These are phyloP conservation scores for Arachnomyces sp. DNA, from an alignment of 2,329 filamentous ascomycete genomes.

Conservation along the genomic window DNA sequence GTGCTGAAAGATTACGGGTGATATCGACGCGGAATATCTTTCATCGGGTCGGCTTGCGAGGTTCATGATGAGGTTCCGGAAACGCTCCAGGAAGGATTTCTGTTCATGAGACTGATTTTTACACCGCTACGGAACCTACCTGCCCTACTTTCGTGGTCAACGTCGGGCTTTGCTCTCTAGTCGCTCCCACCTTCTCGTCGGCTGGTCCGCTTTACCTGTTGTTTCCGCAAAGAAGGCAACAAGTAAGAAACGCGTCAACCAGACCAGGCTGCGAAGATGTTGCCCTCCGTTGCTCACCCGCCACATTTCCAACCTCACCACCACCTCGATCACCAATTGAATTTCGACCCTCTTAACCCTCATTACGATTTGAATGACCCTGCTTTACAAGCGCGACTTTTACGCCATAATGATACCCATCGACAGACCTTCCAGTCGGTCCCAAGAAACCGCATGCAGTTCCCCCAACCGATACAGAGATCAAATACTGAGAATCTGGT, in stretches of 20 bases:
- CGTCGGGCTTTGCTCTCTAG: constrained; percentile 13
- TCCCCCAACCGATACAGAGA: constrained; percentile 33
- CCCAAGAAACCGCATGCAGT: constrained; percentile 27
- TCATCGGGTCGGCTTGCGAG: too few relatives aligned
- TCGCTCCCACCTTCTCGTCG: constrained; percentile 10
- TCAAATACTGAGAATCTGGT: constrained; percentile 22
- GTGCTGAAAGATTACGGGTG: too few relatives aligned
- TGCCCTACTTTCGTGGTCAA: constrained; percentile 16
- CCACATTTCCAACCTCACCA: constrained; percentile 36
- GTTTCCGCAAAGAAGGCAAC: constrained; percentile 11
- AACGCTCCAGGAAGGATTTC: constrained; percentile 36
- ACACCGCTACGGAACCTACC: constrained; percentile 18
- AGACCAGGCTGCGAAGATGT: constrained; percentile 31
- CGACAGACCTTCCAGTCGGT: constrained; percentile 21
- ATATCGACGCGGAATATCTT: too few relatives aligned
- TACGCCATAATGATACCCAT: constrained; percentile 22
- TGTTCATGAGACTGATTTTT: constrained; percentile 22
- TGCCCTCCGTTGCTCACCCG: constrained; percentile 40
- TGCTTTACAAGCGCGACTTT: constrained; percentile 15
- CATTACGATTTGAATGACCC: constrained; percentile 25
- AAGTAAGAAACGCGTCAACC: constrained; percentile 1
- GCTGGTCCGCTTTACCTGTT: constrained; percentile 11
- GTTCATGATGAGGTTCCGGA: constrained; percentile 38
- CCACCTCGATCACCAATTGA: constrained; percentile 25
- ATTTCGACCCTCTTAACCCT: constrained; percentile 22